Evolutionary conservation across 129 eudicot genomes (phyloP).

Genomic region (Arctium lappa): DNA sequence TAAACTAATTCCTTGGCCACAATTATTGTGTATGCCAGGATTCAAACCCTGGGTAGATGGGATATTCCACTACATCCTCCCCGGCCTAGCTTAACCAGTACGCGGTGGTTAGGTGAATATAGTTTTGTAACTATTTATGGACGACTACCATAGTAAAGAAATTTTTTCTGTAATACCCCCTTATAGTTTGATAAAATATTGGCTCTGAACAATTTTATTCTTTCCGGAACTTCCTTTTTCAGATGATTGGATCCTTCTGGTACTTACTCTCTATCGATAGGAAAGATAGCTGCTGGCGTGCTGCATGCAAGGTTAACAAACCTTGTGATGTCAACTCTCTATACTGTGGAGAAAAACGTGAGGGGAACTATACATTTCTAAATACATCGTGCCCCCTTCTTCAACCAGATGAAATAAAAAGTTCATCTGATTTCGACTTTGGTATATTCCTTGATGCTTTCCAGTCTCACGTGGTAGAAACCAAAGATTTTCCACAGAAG

Average conservation of each 20-base stretch:
- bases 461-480: constrained; percentile 47
- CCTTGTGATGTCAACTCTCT: constrained; percentile 16
- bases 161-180: background rate
- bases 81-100: too few relatives aligned
- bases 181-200: background rate
- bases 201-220: background rate
- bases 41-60: too few relatives aligned
- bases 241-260: constrained; percentile 57
- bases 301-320: constrained; percentile 25
- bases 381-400: constrained; percentile 40
- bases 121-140: background rate
- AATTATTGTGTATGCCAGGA: too few relatives aligned
- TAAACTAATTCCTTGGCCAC: too few relatives aligned
- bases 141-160: background rate
- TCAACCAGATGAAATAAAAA: constrained; percentile 32
- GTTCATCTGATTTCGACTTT: constrained; percentile 48
- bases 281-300: constrained; percentile 59
- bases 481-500: constrained; percentile 44
- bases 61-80: too few relatives aligned
- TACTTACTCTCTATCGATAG: constrained; percentile 70
- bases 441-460: constrained; percentile 81
- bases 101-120: too few relatives aligned
- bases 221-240: background rate
- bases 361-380: constrained; percentile 23
- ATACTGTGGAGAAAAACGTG: constrained; percentile 39